Percentiles rank a stretch among this genome's conserved stretches.
These are phyloP conservation scores for Nakazawaea holstii DNA, from an alignment of 805 yeast genomes.

Conservation along the genomic window DNA sequence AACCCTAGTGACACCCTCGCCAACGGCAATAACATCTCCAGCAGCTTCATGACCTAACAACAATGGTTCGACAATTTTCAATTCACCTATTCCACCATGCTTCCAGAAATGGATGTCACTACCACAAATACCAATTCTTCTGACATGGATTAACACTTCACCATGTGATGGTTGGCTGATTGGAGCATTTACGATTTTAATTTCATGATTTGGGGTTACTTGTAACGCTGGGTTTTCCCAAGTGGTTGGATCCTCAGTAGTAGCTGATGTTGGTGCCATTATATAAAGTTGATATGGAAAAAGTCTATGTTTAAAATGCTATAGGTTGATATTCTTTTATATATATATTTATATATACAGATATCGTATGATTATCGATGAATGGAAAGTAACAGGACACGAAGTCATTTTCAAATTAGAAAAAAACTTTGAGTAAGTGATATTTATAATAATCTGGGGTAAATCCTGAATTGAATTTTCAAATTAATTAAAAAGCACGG, in stretches of 20 bases:
- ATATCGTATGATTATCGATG: no score
- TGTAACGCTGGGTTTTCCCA: constrained; percentile 6
- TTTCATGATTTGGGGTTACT: constrained; percentile 1
- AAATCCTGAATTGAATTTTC: no score
- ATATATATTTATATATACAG: no score
- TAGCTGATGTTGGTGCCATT: constrained; percentile 4
- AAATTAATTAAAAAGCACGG: no score
- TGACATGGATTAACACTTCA: constrained; percentile 50
- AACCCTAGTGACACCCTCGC: constrained; percentile 38
- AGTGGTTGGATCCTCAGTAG: background rate
- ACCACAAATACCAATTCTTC: constrained; percentile 72
- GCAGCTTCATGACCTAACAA: constrained; percentile 41
- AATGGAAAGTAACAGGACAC: no score
- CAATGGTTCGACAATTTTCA: constrained; percentile 28
- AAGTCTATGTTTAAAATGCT: no score
- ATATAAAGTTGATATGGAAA: no score
- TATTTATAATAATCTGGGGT: no score
- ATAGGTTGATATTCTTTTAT: no score
- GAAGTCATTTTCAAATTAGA: no score
- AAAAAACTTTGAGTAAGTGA: no score
- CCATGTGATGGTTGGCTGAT: constrained; percentile 25
- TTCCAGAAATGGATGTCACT: constrained; percentile 67
- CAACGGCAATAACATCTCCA: constrained; percentile 43
- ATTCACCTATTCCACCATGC: constrained; percentile 57
- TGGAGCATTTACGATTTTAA: constrained; percentile 10